Conservation (phyloP, 306 rosid genomes). For the Quercus ilex region DNA sequence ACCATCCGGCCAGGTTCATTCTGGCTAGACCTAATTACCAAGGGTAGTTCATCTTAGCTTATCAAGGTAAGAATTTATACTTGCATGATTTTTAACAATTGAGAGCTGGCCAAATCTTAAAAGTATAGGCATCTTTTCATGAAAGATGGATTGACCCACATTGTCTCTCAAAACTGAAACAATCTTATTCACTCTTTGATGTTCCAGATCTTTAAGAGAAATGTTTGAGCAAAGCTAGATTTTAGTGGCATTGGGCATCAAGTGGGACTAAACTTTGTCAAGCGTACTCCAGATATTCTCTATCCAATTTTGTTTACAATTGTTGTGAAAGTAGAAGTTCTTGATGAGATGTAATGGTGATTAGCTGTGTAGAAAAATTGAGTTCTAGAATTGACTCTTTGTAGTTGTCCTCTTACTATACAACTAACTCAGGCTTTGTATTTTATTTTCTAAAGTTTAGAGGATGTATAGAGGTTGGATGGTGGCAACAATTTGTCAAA, state of each 20-base stretch:
- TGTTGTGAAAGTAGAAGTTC: slow-evolving; percentile 12
- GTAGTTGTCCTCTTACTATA: not conserved
- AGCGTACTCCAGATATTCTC: not conserved
- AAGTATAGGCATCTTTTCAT: not conserved
- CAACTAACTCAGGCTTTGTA: not conserved
- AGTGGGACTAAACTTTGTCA: slow-evolving; percentile 42
- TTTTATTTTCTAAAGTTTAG: not conserved
- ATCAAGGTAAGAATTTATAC: slow-evolving; percentile 52
- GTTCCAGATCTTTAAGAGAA: slow-evolving; percentile 68
- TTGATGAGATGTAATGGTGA: not conserved
- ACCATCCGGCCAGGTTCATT: slow-evolving; percentile 56
- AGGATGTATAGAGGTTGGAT: not conserved
- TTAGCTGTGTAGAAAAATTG: not conserved
- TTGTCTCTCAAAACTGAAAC: not conserved
- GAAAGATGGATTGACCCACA: not conserved
- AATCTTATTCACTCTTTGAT: not conserved
- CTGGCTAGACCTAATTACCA: slow-evolving; percentile 87
- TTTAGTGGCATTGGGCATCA: slow-evolving; percentile 78
- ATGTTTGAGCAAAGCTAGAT: slow-evolving; percentile 64
- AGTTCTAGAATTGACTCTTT: not conserved
- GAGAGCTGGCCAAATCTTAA: not conserved
- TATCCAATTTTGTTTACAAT: not conserved
- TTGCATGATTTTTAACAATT: not conserved
- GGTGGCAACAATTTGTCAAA: not conserved
- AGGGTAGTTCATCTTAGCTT: slow-evolving; percentile 83